These are phyloP conservation scores for Strigomonas galati DNA, from an alignment of 208 protist species.

Conservation along the genomic window DNA sequence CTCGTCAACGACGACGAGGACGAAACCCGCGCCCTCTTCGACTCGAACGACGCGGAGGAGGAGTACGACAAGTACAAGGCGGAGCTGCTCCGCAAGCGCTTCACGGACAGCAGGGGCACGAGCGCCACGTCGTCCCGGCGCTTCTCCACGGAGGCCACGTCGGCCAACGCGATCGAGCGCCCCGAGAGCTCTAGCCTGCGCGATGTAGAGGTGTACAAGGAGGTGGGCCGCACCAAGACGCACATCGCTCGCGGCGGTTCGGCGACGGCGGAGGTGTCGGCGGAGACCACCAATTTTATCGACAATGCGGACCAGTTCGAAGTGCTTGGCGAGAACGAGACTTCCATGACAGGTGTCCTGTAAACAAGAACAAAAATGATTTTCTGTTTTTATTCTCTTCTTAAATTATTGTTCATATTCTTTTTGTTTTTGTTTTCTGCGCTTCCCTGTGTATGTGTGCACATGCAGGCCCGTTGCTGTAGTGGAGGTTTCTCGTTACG, in stretches of 20 bases:
- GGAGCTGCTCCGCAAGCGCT: slow-evolving; percentile 13
- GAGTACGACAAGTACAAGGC: slow-evolving; percentile 62
- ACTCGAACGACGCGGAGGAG: slow-evolving; percentile 45
- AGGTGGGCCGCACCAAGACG: slow-evolving; percentile 25
- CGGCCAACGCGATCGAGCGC: not conserved
- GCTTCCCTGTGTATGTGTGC: slow-evolving; percentile 5
- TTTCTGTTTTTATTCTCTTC: slow-evolving; percentile 11
- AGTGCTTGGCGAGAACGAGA: slow-evolving; percentile 6
- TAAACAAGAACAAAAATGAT: not conserved
- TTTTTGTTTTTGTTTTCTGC: slow-evolving; percentile 13
- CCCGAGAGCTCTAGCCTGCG: not conserved
- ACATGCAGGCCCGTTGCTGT: not conserved
- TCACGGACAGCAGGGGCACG: not conserved
- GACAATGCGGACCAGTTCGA: slow-evolving; percentile 17
- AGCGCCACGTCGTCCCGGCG: not conserved
- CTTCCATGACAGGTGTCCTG: not conserved
- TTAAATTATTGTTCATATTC: slow-evolving; percentile 4
- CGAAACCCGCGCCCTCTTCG: slow-evolving; percentile 13
- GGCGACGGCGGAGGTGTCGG: slow-evolving; percentile 14
- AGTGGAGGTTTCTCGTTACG: slow-evolving; percentile 1
- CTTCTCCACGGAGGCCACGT: not conserved
- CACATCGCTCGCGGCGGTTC: slow-evolving; percentile 24
- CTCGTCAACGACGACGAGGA: not conserved
- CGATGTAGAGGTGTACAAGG: slow-evolving; percentile 19
- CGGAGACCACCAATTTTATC: slow-evolving; percentile 3